Percentiles rank a stretch among this genome's conserved stretches.
Conservation (phyloP, 495 filamentous ascomycete genomes). For the Trichocladium uniseriatum region DNA sequence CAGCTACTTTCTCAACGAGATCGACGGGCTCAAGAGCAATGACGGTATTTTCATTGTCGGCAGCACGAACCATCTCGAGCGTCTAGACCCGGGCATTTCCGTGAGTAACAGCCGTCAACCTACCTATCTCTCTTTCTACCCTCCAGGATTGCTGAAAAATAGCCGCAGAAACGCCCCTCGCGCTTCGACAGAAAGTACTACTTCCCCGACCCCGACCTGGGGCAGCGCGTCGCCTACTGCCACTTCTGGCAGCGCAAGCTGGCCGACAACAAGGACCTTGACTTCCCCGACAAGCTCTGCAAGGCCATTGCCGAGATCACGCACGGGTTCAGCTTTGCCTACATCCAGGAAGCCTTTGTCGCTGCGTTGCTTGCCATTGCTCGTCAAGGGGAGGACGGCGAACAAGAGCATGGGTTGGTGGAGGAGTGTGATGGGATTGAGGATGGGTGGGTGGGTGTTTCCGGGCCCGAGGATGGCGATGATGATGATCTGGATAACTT, state of each 20-base stretch:
- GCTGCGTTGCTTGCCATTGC: constrained; percentile 48
- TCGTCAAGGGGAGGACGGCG: constrained; percentile 12
- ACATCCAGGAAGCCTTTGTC: constrained; percentile 57
- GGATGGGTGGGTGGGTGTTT: constrained; percentile 14
- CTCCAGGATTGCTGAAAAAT: not conserved
- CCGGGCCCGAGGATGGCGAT: constrained; percentile 17
- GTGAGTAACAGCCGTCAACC: constrained; percentile 20
- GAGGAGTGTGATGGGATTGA: constrained; percentile 8
- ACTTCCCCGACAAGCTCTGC: constrained; percentile 47
- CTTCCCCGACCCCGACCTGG: constrained; percentile 45
- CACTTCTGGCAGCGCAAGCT: constrained; percentile 52
- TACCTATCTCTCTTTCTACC: not conserved
- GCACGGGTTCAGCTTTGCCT: constrained; percentile 54
- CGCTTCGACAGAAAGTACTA: constrained; percentile 58
- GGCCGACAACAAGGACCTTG: constrained; percentile 41
- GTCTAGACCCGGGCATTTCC: constrained; percentile 52
- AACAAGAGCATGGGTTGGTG: not conserved
- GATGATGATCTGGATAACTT: constrained; percentile 35
- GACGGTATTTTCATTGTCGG: constrained; percentile 59
- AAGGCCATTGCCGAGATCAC: constrained; percentile 49
- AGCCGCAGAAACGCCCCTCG: constrained; percentile 44
- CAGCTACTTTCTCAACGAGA: constrained; percentile 62
- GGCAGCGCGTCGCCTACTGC: constrained; percentile 48
- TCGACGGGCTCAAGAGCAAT: constrained; percentile 59
- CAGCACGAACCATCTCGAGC: constrained; percentile 53